These are phyloP conservation scores for Detonula confervacea DNA, from an alignment of 352 stramenopile genomes.

Conservation along the genomic window DNA sequence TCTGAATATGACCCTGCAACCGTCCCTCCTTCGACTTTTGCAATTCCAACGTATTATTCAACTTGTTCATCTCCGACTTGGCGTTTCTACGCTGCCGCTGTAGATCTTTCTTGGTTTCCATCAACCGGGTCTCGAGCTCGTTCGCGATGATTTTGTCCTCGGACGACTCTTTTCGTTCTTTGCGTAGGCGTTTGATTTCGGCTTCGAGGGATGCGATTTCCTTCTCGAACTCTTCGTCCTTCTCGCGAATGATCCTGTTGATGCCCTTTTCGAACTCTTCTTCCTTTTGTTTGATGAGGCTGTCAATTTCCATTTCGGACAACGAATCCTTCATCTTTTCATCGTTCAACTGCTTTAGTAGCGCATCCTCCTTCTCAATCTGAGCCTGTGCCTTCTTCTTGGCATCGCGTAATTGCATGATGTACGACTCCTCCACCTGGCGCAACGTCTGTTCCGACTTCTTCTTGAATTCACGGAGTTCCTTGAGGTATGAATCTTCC, in stretches of 20 bases:
- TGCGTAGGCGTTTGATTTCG: slow-evolving; percentile 29
- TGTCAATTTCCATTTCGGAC: slow-evolving; percentile 32
- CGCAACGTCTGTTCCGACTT: slow-evolving; percentile 10
- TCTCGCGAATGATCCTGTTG: slow-evolving; percentile 22
- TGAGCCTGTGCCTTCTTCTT: slow-evolving; percentile 38
- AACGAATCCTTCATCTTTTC: slow-evolving; percentile 32
- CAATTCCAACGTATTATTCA: slow-evolving; percentile 51
- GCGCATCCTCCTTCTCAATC: slow-evolving; percentile 26
- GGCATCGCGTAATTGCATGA: slow-evolving; percentile 28
- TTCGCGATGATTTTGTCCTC: slow-evolving; percentile 18
- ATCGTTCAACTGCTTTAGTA: slow-evolving; percentile 37
- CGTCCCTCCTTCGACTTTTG: slow-evolving; percentile 56
- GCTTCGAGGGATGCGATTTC: slow-evolving; percentile 19
- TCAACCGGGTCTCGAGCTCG: slow-evolving; percentile 27
- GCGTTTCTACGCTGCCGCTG: slow-evolving; percentile 41
- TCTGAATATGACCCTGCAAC: slow-evolving; percentile 47
- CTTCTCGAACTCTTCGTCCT: slow-evolving; percentile 32
- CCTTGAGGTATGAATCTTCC: slow-evolving; percentile 27
- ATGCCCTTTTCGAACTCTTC: slow-evolving; percentile 23
- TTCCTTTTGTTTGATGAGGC: slow-evolving; percentile 20
- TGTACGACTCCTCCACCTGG: slow-evolving; percentile 36
- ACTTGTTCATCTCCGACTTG: slow-evolving; percentile 53
- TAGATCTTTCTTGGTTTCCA: slow-evolving; percentile 44
- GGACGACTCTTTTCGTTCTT: slow-evolving; percentile 16
- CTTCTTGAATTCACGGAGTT: slow-evolving; percentile 40